A percentile compares a stretch with the other conserved stretches of the same genome.
These are phyloP conservation scores for Diplocarpon mali DNA, from an alignment of 2,329 filamentous ascomycete genomes.

Conservation along the genomic window DNA sequence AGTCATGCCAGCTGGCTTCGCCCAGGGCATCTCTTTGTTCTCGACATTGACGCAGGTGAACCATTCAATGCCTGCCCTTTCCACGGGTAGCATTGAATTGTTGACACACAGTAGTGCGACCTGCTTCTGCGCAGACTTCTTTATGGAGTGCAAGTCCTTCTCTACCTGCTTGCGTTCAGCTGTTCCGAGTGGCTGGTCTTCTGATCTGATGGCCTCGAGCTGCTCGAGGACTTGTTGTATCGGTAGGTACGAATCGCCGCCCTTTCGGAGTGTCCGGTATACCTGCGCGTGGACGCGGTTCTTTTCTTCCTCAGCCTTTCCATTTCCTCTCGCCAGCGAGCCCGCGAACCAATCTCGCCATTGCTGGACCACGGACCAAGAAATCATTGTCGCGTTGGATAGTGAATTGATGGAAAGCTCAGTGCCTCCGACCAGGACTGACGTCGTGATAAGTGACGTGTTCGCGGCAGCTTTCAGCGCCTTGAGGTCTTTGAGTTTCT, in stretches of 20 bases:
- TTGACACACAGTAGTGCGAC: conserved; percentile 16
- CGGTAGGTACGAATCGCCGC: conserved; percentile 18
- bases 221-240: not conserved
- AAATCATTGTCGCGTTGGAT: conserved; percentile 19
- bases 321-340: not conserved
- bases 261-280: conserved; percentile 17
- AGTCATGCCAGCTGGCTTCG: not conserved
- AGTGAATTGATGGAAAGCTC: conserved; percentile 1
- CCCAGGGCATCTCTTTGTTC: conserved; percentile 19
- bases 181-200: not conserved
- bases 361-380: conserved; percentile 13
- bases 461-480: conserved; percentile 5
- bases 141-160: conserved; percentile 15
- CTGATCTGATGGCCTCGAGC: not conserved
- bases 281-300: conserved; percentile 2
- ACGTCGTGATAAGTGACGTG: conserved; percentile 9
- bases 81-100: conserved; percentile 15
- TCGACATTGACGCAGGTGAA: conserved; percentile 19
- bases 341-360: conserved; percentile 22
- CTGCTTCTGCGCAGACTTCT: conserved; percentile 11
- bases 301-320: not conserved
- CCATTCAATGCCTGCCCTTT: conserved; percentile 14
- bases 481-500: conserved; percentile 11
- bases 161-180: conserved; percentile 4
- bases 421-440: conserved; percentile 2